Percentiles rank a stretch among this genome's conserved stretches.
Evolutionary conservation across 2,329 filamentous ascomycete species (phyloP).

Genomic region (Stemphylium vesicarium): DNA sequence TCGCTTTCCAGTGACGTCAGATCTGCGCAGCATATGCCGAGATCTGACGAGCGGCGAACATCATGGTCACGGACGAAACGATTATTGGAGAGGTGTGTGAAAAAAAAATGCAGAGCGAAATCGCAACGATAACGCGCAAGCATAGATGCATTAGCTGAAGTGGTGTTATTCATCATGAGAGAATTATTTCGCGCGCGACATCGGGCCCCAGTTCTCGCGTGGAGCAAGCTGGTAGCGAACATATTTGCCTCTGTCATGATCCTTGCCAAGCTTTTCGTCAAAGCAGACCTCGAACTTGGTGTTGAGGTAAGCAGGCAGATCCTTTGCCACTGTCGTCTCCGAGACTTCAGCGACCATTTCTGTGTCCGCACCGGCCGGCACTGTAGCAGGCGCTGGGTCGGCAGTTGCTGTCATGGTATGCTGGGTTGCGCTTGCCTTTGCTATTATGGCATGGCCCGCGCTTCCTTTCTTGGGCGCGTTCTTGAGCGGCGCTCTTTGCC

Average conservation of each 20-base stretch:
- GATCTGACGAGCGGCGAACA: conserved; percentile 1
- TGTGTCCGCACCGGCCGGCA: not conserved
- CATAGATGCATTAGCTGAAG: not conserved
- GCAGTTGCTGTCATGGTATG: conserved; percentile 10
- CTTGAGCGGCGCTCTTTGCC: conserved; percentile 80
- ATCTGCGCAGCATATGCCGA: conserved; percentile 4
- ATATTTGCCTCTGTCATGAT: conserved; percentile 69
- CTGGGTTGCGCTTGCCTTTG: conserved; percentile 27
- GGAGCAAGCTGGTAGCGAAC: conserved; percentile 92
- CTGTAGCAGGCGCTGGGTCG: conserved; percentile 6
- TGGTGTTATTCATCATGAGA: conserved; percentile 1
- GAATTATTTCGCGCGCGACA: conserved; percentile 60
- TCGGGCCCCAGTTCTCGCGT: conserved; percentile 90
- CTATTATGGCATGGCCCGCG: conserved; percentile 70
- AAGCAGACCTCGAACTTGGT: conserved; percentile 70
- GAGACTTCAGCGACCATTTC: conserved; percentile 2
- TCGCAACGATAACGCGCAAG: not conserved
- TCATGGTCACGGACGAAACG: conserved; percentile 1
- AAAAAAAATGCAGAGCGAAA: not conserved
- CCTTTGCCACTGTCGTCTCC: conserved; percentile 2
- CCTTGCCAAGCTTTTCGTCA: conserved; percentile 77
- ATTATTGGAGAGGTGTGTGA: not conserved
- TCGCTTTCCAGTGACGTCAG: conserved; percentile 10
- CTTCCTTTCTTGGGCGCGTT: conserved; percentile 72
- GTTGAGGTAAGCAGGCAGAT: conserved; percentile 33